Evolutionary conservation across 257 asterid genomes (phyloP), one percentile per base, ranked within the genome.

Genomic region (Sherardia arvensis): DNA sequence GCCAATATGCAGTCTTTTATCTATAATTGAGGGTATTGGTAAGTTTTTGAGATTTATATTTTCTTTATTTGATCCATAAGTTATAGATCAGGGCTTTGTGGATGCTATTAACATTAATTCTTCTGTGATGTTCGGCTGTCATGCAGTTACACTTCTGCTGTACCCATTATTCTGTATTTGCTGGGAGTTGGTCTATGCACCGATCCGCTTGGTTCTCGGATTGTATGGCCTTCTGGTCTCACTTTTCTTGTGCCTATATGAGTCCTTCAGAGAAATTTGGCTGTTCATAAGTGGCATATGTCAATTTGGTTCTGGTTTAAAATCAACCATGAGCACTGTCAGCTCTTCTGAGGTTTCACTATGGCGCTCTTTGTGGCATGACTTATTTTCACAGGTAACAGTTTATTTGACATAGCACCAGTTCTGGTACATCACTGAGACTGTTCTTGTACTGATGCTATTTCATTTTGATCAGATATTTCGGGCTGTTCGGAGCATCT

Each of bases 291-390:
- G 96, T 76, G 74, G 93, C 83, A 65, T 85, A 68, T 81, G 86
- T 66, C 79, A 76, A 76, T 69, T 87, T 34, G 76, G 81, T 61
- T 76, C 87, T 66, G 84, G 73, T 55, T 38, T 67, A 45, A 67
- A 40, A 77, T 72, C 97, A 57, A 80, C 97, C 3, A 94, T 87
- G 69, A 76, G 75, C 75, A 77, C 94, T 1, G 95, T 87, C 67
- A 76, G 77, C 76, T 78, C 94, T 18, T 73, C 81, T 1, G 88
- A 83, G 75, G 85, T 81, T 58, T 93, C 99, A 40, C 30, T 87
- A 62, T 87, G 87, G 96, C 95, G 92, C 32, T 83, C 97, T 38
- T 91, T 93, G 30, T 93, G 99, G 99, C 84, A 90, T 71, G 99
- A 87, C 76, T 93, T 93, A 59, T 90, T 90, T 82, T 93, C 95